Percentiles rank a stretch among this genome's conserved stretches.
phyloP scores from a whole-genome alignment of 306 rosid species.

The Morella rubra region DNA sequence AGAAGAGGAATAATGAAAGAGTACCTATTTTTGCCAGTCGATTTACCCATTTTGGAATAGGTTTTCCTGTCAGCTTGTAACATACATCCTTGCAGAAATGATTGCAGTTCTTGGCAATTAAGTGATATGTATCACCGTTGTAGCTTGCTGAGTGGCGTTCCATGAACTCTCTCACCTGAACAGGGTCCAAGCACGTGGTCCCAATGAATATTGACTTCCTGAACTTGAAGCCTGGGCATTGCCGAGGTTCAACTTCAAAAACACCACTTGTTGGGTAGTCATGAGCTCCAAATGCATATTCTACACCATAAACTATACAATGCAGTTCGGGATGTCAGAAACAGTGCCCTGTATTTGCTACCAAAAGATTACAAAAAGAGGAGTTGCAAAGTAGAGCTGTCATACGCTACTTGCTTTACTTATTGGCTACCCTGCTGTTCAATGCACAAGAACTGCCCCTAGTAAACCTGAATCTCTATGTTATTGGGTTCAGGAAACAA shows the following conservation, averaged over 20 bases:
- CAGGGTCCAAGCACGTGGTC: conserved; percentile 71
- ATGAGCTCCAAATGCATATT: conserved; percentile 97
- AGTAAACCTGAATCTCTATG: background rate
- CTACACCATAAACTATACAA: conserved; percentile 83
- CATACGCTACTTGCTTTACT: background rate
- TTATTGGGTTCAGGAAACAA: background rate
- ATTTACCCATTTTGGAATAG: conserved; percentile 96
- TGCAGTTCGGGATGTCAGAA: conserved; percentile 33
- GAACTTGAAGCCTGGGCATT: conserved; percentile 96
- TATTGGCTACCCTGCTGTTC: background rate
- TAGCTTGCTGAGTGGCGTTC: conserved; percentile 70
- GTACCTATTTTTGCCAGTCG: conserved; percentile 94
- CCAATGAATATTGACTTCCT: conserved; percentile 87
- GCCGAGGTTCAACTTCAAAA: conserved; percentile 96
- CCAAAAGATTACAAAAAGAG: background rate
- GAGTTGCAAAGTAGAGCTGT: background rate
- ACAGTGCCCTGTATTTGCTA: conserved; percentile 15
- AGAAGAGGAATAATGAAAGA: conserved; percentile 18
- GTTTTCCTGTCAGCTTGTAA: conserved; percentile 78
- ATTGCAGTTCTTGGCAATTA: conserved; percentile 94
- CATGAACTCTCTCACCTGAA: conserved; percentile 90
- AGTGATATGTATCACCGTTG: conserved; percentile 88
- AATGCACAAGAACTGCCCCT: background rate
- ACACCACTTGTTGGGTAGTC: conserved; percentile 95
- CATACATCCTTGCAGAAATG: conserved; percentile 97